A percentile compares a stretch with the other conserved stretches of the same genome.
These are phyloP conservation scores for Erysimum pusillum DNA, from an alignment of 441 rosid species.

Conservation along the genomic window DNA sequence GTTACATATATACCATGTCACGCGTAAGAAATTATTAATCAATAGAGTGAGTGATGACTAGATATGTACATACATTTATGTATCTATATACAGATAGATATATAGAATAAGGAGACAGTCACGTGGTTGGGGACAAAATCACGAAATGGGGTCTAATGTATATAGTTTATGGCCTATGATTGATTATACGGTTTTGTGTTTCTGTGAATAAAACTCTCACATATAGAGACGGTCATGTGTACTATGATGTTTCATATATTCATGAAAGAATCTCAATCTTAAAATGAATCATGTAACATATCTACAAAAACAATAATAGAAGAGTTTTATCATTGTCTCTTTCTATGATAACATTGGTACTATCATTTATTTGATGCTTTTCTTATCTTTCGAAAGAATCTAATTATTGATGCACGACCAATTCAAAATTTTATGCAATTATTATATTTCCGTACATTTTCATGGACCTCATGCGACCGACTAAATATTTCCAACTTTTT, in stretches of 20 bases:
- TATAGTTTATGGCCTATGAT: constrained; percentile 21
- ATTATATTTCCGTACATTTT: constrained; percentile 26
- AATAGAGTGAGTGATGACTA: not conserved
- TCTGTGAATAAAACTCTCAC: constrained; percentile 34
- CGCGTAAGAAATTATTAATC: not conserved
- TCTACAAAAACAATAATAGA: constrained; percentile 16
- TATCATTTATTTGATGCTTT: constrained; percentile 28
- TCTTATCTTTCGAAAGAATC: constrained; percentile 18
- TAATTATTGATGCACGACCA: constrained; percentile 46
- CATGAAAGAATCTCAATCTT: constrained; percentile 36
- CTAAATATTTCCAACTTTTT: not conserved
- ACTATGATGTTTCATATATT: constrained; percentile 38
- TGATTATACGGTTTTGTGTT: constrained; percentile 26
- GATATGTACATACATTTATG: not conserved
- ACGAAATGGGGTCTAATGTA: constrained; percentile 32
- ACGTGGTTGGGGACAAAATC: constrained; percentile 40
- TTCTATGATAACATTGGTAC: constrained; percentile 30
- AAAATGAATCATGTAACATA: constrained; percentile 30
- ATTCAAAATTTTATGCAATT: constrained; percentile 39
- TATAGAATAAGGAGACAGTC: constrained; percentile 8
- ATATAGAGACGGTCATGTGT: constrained; percentile 29
- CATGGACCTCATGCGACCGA: constrained; percentile 37
- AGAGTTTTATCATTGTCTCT: constrained; percentile 28
- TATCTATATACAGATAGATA: not conserved
- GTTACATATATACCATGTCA: constrained; percentile 3